A percentile compares a stretch with the other conserved stretches of the same genome.
Evolutionary conservation across 1,284 basidiomycete genomes (phyloP).

Genomic region (Cutaneotrichosporon cavernicola): DNA sequence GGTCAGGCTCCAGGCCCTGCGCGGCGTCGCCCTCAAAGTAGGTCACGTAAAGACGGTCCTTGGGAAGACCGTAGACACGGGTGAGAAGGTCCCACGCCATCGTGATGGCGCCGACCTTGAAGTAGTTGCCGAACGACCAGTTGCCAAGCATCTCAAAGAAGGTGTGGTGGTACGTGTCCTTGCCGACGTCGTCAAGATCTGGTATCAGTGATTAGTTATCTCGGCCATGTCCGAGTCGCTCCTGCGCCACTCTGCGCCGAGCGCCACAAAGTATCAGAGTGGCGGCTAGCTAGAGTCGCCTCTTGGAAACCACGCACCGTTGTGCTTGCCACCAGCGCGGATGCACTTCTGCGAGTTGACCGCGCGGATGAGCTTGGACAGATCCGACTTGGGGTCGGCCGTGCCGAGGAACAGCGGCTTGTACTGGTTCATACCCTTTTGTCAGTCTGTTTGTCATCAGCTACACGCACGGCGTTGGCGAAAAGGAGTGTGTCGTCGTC

Average conservation of each 20-base stretch:
- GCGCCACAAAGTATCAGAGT: not conserved
- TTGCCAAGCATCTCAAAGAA: slow-evolving; percentile 99
- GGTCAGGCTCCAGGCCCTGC: slow-evolving; percentile 83
- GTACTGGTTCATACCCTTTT: slow-evolving; percentile 90
- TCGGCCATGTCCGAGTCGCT: not conserved
- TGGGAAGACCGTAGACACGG: slow-evolving; percentile 75
- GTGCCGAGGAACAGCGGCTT: slow-evolving; percentile 96
- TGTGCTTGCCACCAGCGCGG: slow-evolving; percentile 96
- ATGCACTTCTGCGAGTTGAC: slow-evolving; percentile 98
- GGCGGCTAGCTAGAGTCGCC: not conserved
- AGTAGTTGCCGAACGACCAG: slow-evolving; percentile 99
- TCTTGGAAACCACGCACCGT: slow-evolving; percentile 61
- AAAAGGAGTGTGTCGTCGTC: slow-evolving; percentile 96
- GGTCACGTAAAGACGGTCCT: slow-evolving; percentile 91
- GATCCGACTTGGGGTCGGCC: slow-evolving; percentile 83
- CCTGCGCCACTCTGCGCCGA: not conserved
- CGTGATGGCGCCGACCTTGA: slow-evolving; percentile 92
- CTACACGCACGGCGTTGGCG: slow-evolving; percentile 72
- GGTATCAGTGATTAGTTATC: slow-evolving; percentile 5
- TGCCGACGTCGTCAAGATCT: slow-evolving; percentile 98
- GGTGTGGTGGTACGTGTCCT: slow-evolving; percentile 77
- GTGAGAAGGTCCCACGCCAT: slow-evolving; percentile 96
- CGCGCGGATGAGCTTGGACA: slow-evolving; percentile 85
- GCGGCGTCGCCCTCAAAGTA: slow-evolving; percentile 94
- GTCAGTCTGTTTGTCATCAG: not conserved